Evolutionary conservation across 805 yeast genomes (phyloP).

Genomic region (Candida hispaniensis): DNA sequence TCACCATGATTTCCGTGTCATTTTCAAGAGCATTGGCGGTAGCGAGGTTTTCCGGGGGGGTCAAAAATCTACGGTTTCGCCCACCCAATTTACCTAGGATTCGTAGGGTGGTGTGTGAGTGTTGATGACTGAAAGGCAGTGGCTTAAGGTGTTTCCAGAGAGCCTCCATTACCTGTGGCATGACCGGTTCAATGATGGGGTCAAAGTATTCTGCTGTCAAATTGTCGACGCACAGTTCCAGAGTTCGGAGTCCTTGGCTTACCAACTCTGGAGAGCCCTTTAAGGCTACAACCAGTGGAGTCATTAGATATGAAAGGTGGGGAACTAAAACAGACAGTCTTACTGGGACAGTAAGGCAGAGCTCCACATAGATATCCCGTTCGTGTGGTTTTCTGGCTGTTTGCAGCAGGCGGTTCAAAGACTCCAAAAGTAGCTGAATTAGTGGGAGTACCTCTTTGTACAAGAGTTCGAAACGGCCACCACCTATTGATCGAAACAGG

Average conservation of each 20-base stretch:
- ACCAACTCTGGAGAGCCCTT: slow-evolving; percentile 86
- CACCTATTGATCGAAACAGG: slow-evolving; percentile 87
- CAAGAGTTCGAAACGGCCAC: slow-evolving; percentile 87
- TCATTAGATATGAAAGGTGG: slow-evolving; percentile 74
- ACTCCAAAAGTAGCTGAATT: slow-evolving; percentile 73
- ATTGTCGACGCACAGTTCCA: slow-evolving; percentile 93
- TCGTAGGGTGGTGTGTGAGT: slow-evolving; percentile 86
- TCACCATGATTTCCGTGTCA: slow-evolving; percentile 57
- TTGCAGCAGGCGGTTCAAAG: slow-evolving; percentile 69
- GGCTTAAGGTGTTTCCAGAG: slow-evolving; percentile 87
- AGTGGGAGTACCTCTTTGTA: slow-evolving; percentile 91
- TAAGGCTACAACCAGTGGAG: slow-evolving; percentile 83
- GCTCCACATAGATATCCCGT: slow-evolving; percentile 85
- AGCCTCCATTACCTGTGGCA: slow-evolving; percentile 88
- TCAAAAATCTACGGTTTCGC: slow-evolving; percentile 75
- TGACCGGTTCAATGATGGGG: slow-evolving; percentile 92
- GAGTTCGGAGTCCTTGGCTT: slow-evolving; percentile 86
- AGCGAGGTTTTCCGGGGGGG: slow-evolving; percentile 58
- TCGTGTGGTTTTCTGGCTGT: slow-evolving; percentile 84
- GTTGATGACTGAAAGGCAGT: slow-evolving; percentile 87
- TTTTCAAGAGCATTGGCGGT: slow-evolving; percentile 39
- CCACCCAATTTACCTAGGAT: slow-evolving; percentile 95
- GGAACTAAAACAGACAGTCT: slow-evolving; percentile 89
- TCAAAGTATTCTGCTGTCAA: slow-evolving; percentile 93
- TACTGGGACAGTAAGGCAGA: slow-evolving; percentile 93